phyloP scores from a whole-genome alignment of 768 basidiomycete species.

The Mycena maculata region DNA sequence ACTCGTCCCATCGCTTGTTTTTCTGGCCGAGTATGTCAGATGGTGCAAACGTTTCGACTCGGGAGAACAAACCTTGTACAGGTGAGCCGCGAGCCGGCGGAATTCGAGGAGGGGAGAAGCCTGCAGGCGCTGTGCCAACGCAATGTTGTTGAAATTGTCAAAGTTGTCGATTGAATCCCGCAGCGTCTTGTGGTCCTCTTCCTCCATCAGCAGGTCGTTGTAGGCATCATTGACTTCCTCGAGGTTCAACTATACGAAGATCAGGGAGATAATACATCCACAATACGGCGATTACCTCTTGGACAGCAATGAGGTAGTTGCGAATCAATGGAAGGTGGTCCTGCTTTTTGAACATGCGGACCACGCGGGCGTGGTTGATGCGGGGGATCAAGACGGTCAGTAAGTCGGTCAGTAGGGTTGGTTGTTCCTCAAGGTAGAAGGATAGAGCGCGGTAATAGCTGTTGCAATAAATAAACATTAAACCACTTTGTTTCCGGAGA shows the following conservation, averaged over 20 bases:
- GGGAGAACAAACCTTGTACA: slow-evolving; percentile 81
- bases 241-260: slow-evolving; percentile 81
- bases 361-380: slow-evolving; percentile 95
- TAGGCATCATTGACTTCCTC: slow-evolving; percentile 98
- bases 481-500: not conserved
- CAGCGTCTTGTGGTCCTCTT: slow-evolving; percentile 98
- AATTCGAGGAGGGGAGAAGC: slow-evolving; percentile 94
- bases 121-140: slow-evolving; percentile 87
- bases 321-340: slow-evolving; percentile 97
- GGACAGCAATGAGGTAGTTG: slow-evolving; percentile 96
- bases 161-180: slow-evolving; percentile 98
- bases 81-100: slow-evolving; percentile 91
- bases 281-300: slow-evolving; percentile 70
- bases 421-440: slow-evolving; percentile 95
- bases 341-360: slow-evolving; percentile 93
- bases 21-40: slow-evolving; percentile 62
- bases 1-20: slow-evolving; percentile 96
- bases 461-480: slow-evolving; percentile 24
- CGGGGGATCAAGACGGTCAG: slow-evolving; percentile 92
- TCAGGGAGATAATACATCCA: slow-evolving; percentile 6
- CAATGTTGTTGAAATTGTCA: slow-evolving; percentile 96
- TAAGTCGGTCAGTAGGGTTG: slow-evolving; percentile 92
- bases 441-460: slow-evolving; percentile 96
- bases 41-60: not conserved
- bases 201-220: slow-evolving; percentile 97